Evolutionary conservation across 305 asterid genomes (phyloP).

Genomic region (Salvia sclarea): DNA sequence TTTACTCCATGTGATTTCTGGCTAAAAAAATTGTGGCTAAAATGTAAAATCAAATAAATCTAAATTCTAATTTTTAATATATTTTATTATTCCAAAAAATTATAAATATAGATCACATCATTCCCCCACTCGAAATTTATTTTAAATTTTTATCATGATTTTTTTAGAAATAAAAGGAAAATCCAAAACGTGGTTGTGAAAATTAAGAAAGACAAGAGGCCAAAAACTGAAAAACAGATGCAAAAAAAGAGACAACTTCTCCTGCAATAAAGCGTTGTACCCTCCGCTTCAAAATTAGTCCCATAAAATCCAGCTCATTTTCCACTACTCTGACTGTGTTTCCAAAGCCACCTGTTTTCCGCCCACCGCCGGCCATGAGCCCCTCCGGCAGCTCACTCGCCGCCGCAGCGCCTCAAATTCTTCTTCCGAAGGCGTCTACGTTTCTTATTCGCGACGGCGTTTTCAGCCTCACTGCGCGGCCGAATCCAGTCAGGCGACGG

Average conservation of each 20-base stretch:
- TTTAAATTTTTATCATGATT: neutral
- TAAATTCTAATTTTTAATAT: no score
- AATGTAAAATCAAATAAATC: no score
- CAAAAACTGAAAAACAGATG: neutral
- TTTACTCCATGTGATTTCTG: no score
- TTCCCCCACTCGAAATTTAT: no score
- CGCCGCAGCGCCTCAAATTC: constrained; percentile 29
- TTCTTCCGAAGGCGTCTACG: constrained; percentile 25
- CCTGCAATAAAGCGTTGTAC: constrained; percentile 33
- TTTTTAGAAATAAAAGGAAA: no score
- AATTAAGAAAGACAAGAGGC: neutral
- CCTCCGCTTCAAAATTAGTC: constrained; percentile 29
- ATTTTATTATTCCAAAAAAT: no score
- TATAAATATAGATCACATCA: no score
- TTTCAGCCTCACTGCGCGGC: constrained; percentile 25
- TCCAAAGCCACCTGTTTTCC: constrained; percentile 22
- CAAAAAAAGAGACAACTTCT: neutral
- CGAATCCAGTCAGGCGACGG: constrained; percentile 32
- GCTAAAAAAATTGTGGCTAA: no score
- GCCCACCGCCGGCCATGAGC: constrained; percentile 29
- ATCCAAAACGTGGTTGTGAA: neutral
- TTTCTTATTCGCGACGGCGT: constrained; percentile 4
- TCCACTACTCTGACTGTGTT: constrained; percentile 18
- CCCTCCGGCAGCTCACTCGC: constrained; percentile 37
- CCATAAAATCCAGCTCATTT: constrained; percentile 15